phyloP scores from a whole-genome alignment of 1,139 yeast genomes.

The Kodamaea plutei region DNA sequence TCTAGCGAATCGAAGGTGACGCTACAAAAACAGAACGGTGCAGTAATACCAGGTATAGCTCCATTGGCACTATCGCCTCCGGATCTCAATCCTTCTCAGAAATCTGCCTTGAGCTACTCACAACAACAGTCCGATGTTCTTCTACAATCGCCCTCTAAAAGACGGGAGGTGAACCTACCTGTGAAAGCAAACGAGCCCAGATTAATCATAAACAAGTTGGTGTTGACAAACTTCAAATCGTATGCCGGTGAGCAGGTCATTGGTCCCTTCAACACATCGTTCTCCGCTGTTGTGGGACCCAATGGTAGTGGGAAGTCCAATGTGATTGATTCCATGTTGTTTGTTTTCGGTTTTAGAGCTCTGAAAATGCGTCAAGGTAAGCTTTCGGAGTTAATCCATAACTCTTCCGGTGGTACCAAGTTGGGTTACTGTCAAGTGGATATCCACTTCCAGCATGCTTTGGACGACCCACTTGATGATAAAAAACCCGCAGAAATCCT shows the following conservation, averaged over 20 bases:
- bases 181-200: constrained; percentile 41
- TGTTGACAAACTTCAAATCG: constrained; percentile 84
- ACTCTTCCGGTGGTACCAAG: constrained; percentile 65
- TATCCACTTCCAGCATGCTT: constrained; percentile 79
- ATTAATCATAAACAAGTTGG: constrained; percentile 68
- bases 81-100: constrained; percentile 5
- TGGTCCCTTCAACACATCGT: constrained; percentile 92
- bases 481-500: constrained; percentile 29
- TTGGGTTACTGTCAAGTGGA: constrained; percentile 83
- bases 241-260: constrained; percentile 93
- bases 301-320: constrained; percentile 98
- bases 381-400: constrained; percentile 84
- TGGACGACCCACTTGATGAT: constrained; percentile 52
- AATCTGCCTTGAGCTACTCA: constrained; percentile 20
- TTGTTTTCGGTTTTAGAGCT: constrained; percentile 96
- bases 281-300: constrained; percentile 98
- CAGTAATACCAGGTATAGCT: background rate
- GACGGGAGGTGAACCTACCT: constrained; percentile 19
- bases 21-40: constrained; percentile 1
- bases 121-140: constrained; percentile 28
- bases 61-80: constrained; percentile 2
- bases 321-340: constrained; percentile 91
- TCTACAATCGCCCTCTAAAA: constrained; percentile 27
- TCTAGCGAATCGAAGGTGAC: constrained; percentile 5
- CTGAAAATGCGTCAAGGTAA: constrained; percentile 96